phyloP scores from a whole-genome alignment of 306 rosid species.

The Luffa aegyptiaca region DNA sequence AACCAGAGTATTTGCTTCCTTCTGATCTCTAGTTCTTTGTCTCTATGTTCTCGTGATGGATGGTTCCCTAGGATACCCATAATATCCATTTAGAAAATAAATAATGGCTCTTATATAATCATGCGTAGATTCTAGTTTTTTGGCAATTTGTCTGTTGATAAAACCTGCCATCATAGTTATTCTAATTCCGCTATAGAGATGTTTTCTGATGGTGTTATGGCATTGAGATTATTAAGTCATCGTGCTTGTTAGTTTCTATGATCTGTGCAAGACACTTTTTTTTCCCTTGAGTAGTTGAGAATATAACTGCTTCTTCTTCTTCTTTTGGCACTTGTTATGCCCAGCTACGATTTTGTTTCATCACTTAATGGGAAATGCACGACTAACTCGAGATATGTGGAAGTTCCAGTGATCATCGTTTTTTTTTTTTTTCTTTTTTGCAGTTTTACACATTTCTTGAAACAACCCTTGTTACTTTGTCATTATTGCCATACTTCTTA shows the following conservation, averaged over 20 bases:
- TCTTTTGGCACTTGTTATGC: neutral
- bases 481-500: slow-evolving; percentile 48
- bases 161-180: neutral
- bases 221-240: neutral
- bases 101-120: neutral
- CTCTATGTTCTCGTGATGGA: neutral
- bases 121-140: neutral
- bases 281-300: neutral
- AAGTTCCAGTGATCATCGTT: slow-evolving; percentile 4
- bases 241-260: neutral
- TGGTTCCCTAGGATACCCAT: neutral
- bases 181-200: neutral
- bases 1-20: neutral
- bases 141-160: neutral
- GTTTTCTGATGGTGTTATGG: neutral
- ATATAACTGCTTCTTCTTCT: neutral
- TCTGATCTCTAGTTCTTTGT: neutral
- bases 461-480: slow-evolving; percentile 50
- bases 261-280: neutral
- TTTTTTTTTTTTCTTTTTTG: slow-evolving; percentile 12
- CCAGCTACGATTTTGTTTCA: neutral
- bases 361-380: neutral
- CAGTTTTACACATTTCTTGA: slow-evolving; percentile 74
- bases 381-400: neutral
- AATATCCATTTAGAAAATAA: neutral